These are phyloP conservation scores for Tritrichomonas musculus DNA, from an alignment of 208 protist genomes.

Conservation along the genomic window DNA sequence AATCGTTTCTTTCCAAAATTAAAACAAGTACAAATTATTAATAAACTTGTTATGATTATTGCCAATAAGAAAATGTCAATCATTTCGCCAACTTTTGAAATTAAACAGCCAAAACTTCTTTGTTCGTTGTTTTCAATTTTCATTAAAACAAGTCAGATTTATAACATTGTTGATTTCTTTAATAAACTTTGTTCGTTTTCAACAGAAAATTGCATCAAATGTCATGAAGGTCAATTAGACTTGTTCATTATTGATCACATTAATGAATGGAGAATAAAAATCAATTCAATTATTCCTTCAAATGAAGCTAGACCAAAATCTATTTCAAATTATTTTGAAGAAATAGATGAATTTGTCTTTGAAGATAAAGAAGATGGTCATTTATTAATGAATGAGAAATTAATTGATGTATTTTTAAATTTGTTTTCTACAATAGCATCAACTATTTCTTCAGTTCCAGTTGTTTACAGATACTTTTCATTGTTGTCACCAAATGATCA, in stretches of 20 bases:
- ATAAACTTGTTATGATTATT: not conserved
- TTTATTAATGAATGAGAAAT: too few relatives aligned
- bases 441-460: too few relatives aligned
- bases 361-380: too few relatives aligned
- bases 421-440: too few relatives aligned
- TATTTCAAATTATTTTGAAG: too few relatives aligned
- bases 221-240: not conserved
- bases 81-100: not conserved
- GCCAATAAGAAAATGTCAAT: not conserved
- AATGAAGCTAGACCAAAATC: too few relatives aligned
- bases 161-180: not conserved
- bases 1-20: too few relatives aligned
- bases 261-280: not conserved
- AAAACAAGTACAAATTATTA: not conserved
- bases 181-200: not conserved
- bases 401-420: too few relatives aligned
- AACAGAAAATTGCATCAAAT: constrained; percentile 27
- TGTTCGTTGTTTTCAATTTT: not conserved
- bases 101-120: not conserved
- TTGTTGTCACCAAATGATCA: too few relatives aligned
- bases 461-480: too few relatives aligned
- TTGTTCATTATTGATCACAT: not conserved
- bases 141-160: not conserved
- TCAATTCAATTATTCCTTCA: too few relatives aligned
- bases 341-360: too few relatives aligned